Evolutionary conservation across 306 rosid genomes (phyloP).

Genomic region (Sophora flavescens): DNA sequence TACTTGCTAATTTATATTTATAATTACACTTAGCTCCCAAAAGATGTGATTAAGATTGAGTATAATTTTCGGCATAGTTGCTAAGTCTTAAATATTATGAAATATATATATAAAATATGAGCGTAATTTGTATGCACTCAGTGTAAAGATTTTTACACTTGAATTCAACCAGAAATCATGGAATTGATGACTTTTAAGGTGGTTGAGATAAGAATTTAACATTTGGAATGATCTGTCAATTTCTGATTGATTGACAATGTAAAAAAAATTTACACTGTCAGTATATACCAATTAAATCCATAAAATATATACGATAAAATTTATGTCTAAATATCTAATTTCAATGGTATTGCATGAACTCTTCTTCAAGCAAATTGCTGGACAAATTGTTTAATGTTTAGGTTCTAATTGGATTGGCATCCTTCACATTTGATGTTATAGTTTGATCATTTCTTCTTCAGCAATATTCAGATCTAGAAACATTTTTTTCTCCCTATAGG

Average conservation of each 20-base stretch:
- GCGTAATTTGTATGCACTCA: too few species aligned
- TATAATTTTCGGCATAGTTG: neutral
- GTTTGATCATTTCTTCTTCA: neutral
- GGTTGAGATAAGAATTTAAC: too few species aligned
- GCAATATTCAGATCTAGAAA: neutral
- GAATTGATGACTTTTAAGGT: too few species aligned
- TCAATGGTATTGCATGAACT: constrained; percentile 5
- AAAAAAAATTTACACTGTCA: too few species aligned
- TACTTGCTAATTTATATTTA: neutral
- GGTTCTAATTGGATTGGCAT: constrained; percentile 18
- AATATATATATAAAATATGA: too few species aligned
- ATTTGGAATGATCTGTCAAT: too few species aligned
- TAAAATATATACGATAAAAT: neutral
- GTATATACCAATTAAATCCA: too few species aligned
- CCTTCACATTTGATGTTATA: constrained; percentile 2
- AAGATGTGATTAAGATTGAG: neutral
- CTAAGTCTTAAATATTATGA: neutral
- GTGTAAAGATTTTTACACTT: too few species aligned
- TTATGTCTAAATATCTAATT: too few species aligned
- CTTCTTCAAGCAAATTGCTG: neutral
- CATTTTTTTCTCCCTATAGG: constrained; percentile 13
- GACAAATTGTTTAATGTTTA: neutral
- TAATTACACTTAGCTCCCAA: neutral
- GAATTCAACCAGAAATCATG: too few species aligned
- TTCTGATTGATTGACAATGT: too few species aligned